phyloP scores from a whole-genome alignment of 495 filamentous ascomycete species.

The Aspergillus baeticus region DNA sequence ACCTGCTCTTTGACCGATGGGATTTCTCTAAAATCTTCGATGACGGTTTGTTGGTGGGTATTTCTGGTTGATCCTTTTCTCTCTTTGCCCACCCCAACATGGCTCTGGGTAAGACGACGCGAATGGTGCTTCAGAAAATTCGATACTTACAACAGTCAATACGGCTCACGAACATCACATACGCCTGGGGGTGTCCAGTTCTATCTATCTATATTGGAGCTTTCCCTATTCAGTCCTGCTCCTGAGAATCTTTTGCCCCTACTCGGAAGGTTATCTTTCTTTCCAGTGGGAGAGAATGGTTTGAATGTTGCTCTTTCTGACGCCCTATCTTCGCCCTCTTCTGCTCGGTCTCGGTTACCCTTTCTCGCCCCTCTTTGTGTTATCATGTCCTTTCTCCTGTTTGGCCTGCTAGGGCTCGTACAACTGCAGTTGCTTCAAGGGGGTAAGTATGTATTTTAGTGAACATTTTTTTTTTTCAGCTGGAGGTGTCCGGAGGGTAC shows the following conservation, averaged over 20 bases:
- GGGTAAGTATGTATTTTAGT: conserved; percentile 56
- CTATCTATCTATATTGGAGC: background rate
- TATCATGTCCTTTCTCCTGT: conserved; percentile 24
- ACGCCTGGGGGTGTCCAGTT: background rate
- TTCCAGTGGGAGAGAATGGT: background rate
- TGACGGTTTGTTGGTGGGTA: conserved; percentile 52
- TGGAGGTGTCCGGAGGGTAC: conserved; percentile 19
- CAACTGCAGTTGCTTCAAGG: conserved; percentile 8
- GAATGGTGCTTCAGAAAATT: conserved; percentile 7
- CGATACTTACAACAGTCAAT: conserved; percentile 23
- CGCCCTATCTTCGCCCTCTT: conserved; percentile 18
- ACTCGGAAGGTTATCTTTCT: conserved; percentile 4
- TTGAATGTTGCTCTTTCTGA: conserved; percentile 10
- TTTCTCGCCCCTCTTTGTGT: conserved; percentile 15
- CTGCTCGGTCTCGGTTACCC: conserved; percentile 22
- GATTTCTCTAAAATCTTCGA: conserved; percentile 16
- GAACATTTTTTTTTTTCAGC: conserved; percentile 24
- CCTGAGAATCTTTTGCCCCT: background rate
- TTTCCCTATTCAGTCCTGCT: background rate
- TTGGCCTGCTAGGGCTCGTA: conserved; percentile 17
- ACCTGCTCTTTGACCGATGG: conserved; percentile 23
- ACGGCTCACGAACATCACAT: background rate
- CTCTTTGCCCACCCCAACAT: conserved; percentile 42
- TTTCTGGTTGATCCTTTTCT: conserved; percentile 41
- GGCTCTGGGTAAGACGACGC: conserved; percentile 60